A percentile compares a stretch with the other conserved stretches of the same genome.
These are phyloP conservation scores for Cystofilobasidium ferigula DNA, from an alignment of 768 basidiomycete genomes.

Conservation along the genomic window DNA sequence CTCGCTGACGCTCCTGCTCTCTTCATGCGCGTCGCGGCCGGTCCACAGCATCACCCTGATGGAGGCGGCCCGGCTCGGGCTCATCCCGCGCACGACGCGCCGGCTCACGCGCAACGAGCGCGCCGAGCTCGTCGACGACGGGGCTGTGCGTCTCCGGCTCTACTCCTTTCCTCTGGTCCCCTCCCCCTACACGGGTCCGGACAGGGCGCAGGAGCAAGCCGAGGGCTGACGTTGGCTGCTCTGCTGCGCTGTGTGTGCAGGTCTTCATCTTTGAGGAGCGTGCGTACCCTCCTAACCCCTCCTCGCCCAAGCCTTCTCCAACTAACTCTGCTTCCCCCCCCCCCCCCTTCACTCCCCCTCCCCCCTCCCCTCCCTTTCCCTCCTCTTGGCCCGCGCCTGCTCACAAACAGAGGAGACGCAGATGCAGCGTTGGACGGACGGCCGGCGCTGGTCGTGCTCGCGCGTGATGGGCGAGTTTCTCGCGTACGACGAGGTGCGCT, in stretches of 20 bases:
- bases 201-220: background rate
- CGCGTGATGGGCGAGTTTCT: conserved; percentile 2
- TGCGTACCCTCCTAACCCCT: background rate
- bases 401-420: conserved; percentile 5
- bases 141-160: background rate
- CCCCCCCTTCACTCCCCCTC: background rate
- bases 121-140: background rate
- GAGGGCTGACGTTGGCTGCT: background rate
- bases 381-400: too few relatives aligned
- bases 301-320: background rate
- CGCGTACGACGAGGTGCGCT: background rate
- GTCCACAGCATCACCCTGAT: background rate
- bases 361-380: background rate
- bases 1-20: background rate
- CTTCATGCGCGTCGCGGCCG: background rate
- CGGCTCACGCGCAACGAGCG: background rate
- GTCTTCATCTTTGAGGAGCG: conserved; percentile 2
- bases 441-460: background rate
- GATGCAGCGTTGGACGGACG: conserved; percentile 5
- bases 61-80: background rate
- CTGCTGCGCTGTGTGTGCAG: background rate
- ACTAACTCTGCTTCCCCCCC: background rate
- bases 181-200: background rate
- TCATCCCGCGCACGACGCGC: background rate
- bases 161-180: background rate